Evolutionary conservation across 2,329 filamentous ascomycete species (phyloP).

Genomic region (Endoconidiophora polonica): DNA sequence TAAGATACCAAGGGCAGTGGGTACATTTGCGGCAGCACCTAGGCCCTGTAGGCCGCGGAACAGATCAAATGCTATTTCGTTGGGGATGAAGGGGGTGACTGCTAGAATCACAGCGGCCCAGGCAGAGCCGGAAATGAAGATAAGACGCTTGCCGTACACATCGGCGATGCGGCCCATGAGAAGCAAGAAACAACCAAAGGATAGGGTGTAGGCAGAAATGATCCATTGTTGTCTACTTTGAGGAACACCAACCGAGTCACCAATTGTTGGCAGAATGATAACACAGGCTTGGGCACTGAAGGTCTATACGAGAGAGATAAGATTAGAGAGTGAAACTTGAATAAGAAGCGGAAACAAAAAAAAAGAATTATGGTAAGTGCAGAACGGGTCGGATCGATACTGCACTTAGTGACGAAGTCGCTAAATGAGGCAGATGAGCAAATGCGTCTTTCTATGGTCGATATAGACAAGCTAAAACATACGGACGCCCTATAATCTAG

Average conservation of each 20-base stretch:
- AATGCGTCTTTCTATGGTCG: too few species aligned
- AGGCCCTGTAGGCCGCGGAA: slow-evolving; percentile 51
- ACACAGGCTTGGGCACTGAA: slow-evolving; percentile 41
- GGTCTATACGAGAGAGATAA: slow-evolving; percentile 23
- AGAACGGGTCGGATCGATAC: too few species aligned
- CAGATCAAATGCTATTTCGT: slow-evolving; percentile 51
- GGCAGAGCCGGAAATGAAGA: slow-evolving; percentile 46
- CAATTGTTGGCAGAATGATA: slow-evolving; percentile 47
- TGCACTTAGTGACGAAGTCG: too few species aligned
- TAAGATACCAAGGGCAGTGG: slow-evolving; percentile 53
- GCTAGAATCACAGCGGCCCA: slow-evolving; percentile 45
- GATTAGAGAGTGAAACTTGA: slow-evolving; percentile 10
- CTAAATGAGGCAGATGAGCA: too few species aligned
- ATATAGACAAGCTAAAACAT: too few species aligned
- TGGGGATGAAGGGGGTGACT: slow-evolving; percentile 45
- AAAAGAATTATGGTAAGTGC: too few species aligned
- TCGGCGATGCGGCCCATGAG: slow-evolving; percentile 53
- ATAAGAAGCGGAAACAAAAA: too few species aligned
- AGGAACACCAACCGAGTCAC: slow-evolving; percentile 37
- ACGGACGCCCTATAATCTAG: too few species aligned
- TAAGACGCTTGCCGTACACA: slow-evolving; percentile 46
- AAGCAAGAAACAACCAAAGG: slow-evolving; percentile 51
- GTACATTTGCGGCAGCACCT: slow-evolving; percentile 52
- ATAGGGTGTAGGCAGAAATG: slow-evolving; percentile 46
- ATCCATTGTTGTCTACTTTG: slow-evolving; percentile 47